A percentile compares a stretch with the other conserved stretches of the same genome.
Evolutionary conservation across 108 stramenopile genomes (phyloP).

Genomic region (Cyclotella sp.): DNA sequence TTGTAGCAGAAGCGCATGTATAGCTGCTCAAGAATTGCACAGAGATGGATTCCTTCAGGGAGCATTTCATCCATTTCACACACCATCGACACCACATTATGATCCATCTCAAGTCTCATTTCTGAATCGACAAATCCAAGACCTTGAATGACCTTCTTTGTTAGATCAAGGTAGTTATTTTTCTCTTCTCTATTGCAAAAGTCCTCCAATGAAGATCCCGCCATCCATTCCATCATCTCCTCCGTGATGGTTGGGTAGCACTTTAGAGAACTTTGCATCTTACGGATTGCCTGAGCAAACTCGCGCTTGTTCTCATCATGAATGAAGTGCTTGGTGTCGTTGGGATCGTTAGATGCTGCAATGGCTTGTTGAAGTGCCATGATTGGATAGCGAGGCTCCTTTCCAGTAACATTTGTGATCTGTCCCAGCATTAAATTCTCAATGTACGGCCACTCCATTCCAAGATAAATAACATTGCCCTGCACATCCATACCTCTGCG

Average conservation of each 20-base stretch:
- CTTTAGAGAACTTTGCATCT: conserved; percentile 73
- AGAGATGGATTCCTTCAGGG: conserved; percentile 80
- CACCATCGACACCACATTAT: conserved; percentile 85
- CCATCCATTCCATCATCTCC: conserved; percentile 86
- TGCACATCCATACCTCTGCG: conserved; percentile 99
- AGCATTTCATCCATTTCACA: conserved; percentile 88
- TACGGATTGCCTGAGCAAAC: conserved; percentile 76
- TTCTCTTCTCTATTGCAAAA: conserved; percentile 74
- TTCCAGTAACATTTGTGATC: conserved; percentile 94
- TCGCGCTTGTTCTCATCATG: conserved; percentile 65
- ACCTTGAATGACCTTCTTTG: conserved; percentile 67
- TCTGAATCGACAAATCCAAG: conserved; percentile 83
- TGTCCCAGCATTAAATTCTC: conserved; percentile 98
- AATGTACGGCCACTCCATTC: conserved; percentile 96
- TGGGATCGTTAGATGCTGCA: conserved; percentile 86
- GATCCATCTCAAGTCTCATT: conserved; percentile 84
- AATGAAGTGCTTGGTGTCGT: conserved; percentile 73
- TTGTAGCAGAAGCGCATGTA: conserved; percentile 86
- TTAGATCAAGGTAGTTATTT: conserved; percentile 74
- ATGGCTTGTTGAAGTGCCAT: conserved; percentile 91
- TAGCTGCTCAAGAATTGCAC: conserved; percentile 78
- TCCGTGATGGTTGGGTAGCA: conserved; percentile 86
- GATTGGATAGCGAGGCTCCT: conserved; percentile 94
- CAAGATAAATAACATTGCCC: conserved; percentile 97
- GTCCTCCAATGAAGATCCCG: conserved; percentile 78